Evolutionary conservation across 2,329 filamentous ascomycete genomes (phyloP).

Genomic region (Chlorencoelia australis): DNA sequence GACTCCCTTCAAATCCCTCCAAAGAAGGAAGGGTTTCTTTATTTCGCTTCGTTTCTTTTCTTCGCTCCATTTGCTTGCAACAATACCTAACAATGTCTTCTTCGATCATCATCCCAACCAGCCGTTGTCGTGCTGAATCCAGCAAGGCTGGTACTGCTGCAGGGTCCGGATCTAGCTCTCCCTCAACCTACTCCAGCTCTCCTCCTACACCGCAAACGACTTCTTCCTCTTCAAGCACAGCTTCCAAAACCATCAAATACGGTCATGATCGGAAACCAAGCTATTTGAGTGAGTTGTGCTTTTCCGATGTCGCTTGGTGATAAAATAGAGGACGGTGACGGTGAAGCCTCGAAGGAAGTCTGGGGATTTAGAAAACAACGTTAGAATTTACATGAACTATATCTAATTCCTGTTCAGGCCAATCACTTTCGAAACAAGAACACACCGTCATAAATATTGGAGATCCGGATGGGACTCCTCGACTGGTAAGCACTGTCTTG

Average conservation of each 20-base stretch:
- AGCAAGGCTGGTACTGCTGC: slow-evolving; percentile 34
- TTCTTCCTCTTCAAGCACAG: slow-evolving; percentile 27
- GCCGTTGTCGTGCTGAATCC: slow-evolving; percentile 30
- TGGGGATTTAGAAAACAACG: slow-evolving; percentile 26
- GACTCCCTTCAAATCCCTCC: no score
- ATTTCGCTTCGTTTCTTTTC: no score
- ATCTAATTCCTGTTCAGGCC: slow-evolving; percentile 39
- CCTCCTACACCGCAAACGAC: slow-evolving; percentile 37
- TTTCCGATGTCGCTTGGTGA: not conserved
- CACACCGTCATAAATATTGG: slow-evolving; percentile 75
- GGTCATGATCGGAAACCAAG: slow-evolving; percentile 49
- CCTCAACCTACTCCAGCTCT: slow-evolving; percentile 48
- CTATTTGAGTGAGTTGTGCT: slow-evolving; percentile 44
- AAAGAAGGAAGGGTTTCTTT: no score
- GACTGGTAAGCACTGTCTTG: slow-evolving; percentile 54
- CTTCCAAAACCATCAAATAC: no score
- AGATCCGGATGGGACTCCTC: slow-evolving; percentile 60
- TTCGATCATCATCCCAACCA: slow-evolving; percentile 56
- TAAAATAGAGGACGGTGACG: not conserved
- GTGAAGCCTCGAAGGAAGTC: slow-evolving; percentile 5
- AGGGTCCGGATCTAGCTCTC: slow-evolving; percentile 33
- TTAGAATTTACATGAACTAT: not conserved
- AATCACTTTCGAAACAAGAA: slow-evolving; percentile 62
- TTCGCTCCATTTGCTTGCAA: no score
- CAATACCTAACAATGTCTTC: slow-evolving; percentile 51